phyloP scores from a whole-genome alignment of 495 filamentous ascomycete species.

The Penicillium bialowiezense region DNA sequence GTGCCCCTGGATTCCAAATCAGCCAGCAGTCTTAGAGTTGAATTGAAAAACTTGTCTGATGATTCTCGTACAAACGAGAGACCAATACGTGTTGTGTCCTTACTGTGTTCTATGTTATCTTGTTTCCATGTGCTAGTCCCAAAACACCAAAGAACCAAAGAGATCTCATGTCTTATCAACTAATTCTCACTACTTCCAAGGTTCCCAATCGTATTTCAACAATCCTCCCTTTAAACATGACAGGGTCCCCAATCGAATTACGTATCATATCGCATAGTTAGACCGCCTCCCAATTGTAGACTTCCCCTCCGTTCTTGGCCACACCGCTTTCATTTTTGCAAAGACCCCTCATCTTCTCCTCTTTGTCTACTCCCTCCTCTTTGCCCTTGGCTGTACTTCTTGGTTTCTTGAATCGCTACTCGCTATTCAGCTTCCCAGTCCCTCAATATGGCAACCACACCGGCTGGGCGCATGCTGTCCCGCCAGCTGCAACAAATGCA shows the following conservation, averaged over 20 bases:
- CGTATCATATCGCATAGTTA: background rate
- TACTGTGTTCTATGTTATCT: too few relatives aligned
- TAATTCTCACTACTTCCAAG: too few relatives aligned
- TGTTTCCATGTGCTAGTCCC: too few relatives aligned
- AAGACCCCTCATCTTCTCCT: slow-evolving; percentile 5
- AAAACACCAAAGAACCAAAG: too few relatives aligned
- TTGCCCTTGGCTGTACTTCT: background rate
- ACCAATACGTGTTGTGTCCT: too few relatives aligned
- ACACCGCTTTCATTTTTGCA: slow-evolving; percentile 24
- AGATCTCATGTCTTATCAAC: too few relatives aligned
- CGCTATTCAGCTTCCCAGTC: background rate
- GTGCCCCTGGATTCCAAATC: background rate
- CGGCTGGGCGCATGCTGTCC: slow-evolving; percentile 71
- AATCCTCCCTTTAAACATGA: too few relatives aligned
- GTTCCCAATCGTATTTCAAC: too few relatives aligned
- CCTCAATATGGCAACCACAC: slow-evolving; percentile 45
- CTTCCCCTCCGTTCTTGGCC: background rate
- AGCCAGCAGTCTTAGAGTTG: background rate
- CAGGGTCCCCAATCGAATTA: too few relatives aligned
- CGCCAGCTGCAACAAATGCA: slow-evolving; percentile 94
- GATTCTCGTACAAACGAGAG: background rate
- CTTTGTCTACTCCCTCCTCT: background rate
- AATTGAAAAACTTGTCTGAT: background rate
- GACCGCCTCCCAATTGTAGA: background rate
- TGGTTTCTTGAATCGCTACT: background rate